Evolutionary conservation across 2,329 filamentous ascomycete species (phyloP), one percentile per base, ranked within the genome.

Genomic region (Ophiostoma novo-ulmi): DNA sequence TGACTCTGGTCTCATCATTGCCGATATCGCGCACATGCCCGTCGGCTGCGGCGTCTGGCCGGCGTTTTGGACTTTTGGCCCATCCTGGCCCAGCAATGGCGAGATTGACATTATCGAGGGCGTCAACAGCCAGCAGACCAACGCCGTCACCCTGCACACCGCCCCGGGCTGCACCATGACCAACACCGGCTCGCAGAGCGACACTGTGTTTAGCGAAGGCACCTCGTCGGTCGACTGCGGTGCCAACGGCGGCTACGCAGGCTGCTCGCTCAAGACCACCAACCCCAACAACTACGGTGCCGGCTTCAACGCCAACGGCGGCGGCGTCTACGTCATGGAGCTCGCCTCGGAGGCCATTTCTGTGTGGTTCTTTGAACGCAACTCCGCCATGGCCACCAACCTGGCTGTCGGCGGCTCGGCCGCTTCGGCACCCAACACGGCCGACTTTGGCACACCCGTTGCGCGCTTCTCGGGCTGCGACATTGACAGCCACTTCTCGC

Each of bases 31-130:
- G 11, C 91, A 94, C 78, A 93, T 93, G 88, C 91, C 91, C n/a
- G 84, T 84, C 26, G 87, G 86, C 72, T 93, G 91, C 76, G 91
- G 91, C 44, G 85, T 87, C 17, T 94, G 91, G 91, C 91, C 91
- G 0, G 91, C 91, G 17, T 90, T 90, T 78, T 91, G 86, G 86
- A 83, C 82, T 69, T 84, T 92, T 44, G 91, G 90, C 20, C 81
- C 84, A n/a, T 79, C 85, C 76, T 94, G 91, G 91, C 91, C 91
- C 1, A 78, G 78, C 61, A 81, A 82, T 8, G 91, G 91, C 66
- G 91, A 94, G 80, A 91, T 94, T 75, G 91, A 94, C 78, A 90
- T 94, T 75, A 87, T 94, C 75, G 91, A 94, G 80, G 91, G 90
- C 52, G 89, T 93, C 75, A 91, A 92, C 80, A 80, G 82, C 31